These are phyloP conservation scores for Yarrowia sp. DNA, from an alignment of 805 yeast species.

Conservation along the genomic window DNA sequence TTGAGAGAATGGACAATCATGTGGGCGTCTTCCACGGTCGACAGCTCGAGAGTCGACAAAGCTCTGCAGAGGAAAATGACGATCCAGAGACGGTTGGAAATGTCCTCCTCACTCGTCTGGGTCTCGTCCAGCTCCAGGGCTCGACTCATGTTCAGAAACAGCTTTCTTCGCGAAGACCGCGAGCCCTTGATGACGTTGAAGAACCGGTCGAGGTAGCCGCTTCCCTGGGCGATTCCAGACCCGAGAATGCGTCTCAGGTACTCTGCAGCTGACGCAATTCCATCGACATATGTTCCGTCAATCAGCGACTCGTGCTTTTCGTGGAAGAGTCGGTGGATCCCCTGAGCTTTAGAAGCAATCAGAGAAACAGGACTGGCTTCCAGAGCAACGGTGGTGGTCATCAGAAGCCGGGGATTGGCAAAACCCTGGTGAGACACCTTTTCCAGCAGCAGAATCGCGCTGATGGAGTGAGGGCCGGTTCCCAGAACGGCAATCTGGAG, in stretches of 20 bases:
- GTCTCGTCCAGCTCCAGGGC: conserved; percentile 48
- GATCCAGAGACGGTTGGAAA: conserved; percentile 46
- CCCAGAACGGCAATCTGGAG: conserved; percentile 58
- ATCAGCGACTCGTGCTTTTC: conserved; percentile 75
- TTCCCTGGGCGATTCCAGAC: conserved; percentile 45
- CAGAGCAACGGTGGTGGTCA: conserved; percentile 73
- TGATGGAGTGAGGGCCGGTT: conserved; percentile 56
- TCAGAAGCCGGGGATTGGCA: conserved; percentile 74
- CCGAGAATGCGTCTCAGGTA: conserved; percentile 52
- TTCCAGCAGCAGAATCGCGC: conserved; percentile 63
- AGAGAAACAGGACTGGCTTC: conserved; percentile 59
- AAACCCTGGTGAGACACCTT: conserved; percentile 68
- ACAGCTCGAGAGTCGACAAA: conserved; percentile 53
- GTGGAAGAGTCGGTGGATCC: conserved; percentile 62
- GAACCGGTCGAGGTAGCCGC: conserved; percentile 52
- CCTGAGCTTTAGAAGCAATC: conserved; percentile 58
- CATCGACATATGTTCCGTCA: conserved; percentile 69
- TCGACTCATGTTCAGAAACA: conserved; percentile 51
- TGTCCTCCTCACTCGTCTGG: conserved; percentile 44
- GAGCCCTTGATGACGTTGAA: conserved; percentile 55
- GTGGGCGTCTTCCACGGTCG: conserved; percentile 60
- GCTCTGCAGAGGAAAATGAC: conserved; percentile 53
- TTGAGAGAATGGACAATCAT: conserved; percentile 56
- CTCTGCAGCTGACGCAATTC: conserved; percentile 61
- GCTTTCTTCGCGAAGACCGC: conserved; percentile 54